Evolutionary conservation across 2,329 filamentous ascomycete species (phyloP).

Genomic region (Colletotrichum scovillei): DNA sequence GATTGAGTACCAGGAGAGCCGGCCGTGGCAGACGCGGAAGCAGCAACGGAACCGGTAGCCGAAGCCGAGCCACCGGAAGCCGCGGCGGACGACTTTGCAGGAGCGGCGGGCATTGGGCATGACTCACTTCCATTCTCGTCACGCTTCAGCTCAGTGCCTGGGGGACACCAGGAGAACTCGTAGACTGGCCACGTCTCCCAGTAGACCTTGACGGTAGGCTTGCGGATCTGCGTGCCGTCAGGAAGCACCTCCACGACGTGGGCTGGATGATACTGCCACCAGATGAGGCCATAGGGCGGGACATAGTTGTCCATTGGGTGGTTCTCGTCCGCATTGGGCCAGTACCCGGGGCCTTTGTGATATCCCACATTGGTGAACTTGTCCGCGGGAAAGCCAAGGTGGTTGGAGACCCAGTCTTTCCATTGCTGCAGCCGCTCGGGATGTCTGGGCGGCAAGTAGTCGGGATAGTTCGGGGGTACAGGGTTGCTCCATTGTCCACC

Average conservation of each 20-base stretch:
- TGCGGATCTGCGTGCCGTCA: background rate
- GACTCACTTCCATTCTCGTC: background rate
- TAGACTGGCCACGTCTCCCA: background rate
- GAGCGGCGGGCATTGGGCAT: conserved; percentile 6
- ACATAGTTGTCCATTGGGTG: background rate
- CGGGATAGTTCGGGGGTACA: conserved; percentile 7
- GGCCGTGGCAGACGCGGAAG: background rate
- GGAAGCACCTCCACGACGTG: background rate
- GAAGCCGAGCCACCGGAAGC: background rate
- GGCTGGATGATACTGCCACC: conserved; percentile 18
- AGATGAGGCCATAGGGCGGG: conserved; percentile 3
- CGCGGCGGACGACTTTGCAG: background rate
- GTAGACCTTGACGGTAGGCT: conserved; percentile 5
- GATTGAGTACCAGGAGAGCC: background rate
- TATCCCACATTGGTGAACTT: background rate
- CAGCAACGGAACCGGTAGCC: background rate
- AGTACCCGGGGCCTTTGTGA: background rate
- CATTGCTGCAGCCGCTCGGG: background rate
- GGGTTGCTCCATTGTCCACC: background rate
- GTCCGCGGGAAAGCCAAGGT: background rate
- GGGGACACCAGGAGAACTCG: background rate
- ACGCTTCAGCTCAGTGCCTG: background rate
- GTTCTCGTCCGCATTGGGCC: background rate
- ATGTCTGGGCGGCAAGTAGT: background rate
- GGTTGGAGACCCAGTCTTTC: background rate